These are phyloP conservation scores for Lathyrus oleraceus DNA, from an alignment of 306 rosid species.

Conservation along the genomic window DNA sequence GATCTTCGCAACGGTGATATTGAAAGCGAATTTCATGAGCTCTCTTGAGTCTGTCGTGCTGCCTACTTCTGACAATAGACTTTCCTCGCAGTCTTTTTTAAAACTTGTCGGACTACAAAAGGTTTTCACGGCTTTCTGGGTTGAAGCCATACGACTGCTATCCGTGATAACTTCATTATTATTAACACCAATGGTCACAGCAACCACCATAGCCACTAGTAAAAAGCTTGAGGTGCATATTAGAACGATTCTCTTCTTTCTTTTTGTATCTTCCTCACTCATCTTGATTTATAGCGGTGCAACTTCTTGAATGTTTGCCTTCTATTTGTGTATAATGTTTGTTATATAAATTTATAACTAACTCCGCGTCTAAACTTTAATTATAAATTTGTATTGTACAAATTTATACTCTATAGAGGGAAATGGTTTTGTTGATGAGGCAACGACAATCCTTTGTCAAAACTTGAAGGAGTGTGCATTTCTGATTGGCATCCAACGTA, in stretches of 20 bases:
- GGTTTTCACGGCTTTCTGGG: conserved; percentile 41
- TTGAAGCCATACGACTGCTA: too few species aligned
- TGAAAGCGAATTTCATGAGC: conserved; percentile 55
- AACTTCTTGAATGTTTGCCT: too few species aligned
- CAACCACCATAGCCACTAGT: conserved; percentile 64
- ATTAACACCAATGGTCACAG: conserved; percentile 40
- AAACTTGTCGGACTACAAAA: conserved; percentile 62
- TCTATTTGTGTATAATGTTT: too few species aligned
- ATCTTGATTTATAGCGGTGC: conserved; percentile 30
- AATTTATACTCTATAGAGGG: too few species aligned
- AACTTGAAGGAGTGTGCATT: conserved; percentile 32
- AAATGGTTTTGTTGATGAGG: conserved; percentile 25
- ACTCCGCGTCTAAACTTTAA: too few species aligned
- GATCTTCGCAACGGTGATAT: conserved; percentile 39
- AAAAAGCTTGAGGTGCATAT: conserved; percentile 46
- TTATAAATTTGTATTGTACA: too few species aligned
- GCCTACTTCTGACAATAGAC: conserved; percentile 33
- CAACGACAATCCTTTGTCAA: conserved; percentile 38
- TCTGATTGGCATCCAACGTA: neutral
- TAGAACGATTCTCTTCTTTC: conserved; percentile 32
- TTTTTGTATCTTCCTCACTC: conserved; percentile 29
- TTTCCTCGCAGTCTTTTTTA: conserved; percentile 55
- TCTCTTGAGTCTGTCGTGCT: conserved; percentile 54
- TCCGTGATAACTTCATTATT: too few species aligned
- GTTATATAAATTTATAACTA: too few species aligned